Conservation (phyloP, 208 protist species). For the Endotrypanum monterogeii region DNA sequence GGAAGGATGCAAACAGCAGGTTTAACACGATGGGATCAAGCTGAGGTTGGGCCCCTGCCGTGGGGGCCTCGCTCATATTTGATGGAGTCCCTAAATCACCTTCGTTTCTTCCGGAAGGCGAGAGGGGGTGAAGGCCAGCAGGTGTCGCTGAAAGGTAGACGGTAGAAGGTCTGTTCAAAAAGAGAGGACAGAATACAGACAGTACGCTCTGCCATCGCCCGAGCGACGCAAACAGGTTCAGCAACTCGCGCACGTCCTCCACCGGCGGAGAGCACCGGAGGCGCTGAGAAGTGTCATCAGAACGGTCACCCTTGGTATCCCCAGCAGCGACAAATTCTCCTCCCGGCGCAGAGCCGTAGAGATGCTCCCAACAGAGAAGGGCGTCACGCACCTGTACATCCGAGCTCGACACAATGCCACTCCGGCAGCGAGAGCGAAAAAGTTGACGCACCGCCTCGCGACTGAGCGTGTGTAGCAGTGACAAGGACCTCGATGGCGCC, state of each 20-base stretch:
- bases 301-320: neutral
- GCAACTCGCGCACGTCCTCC: constrained; percentile 54
- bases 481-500: neutral
- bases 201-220: constrained; percentile 43
- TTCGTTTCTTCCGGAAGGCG: neutral
- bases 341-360: constrained; percentile 23
- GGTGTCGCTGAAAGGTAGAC: constrained; percentile 19
- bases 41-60: constrained; percentile 9
- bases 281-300: neutral
- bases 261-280: constrained; percentile 12
- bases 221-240: constrained; percentile 51
- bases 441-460: constrained; percentile 27
- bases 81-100: neutral
- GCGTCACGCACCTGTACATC: neutral
- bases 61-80: neutral
- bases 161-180: constrained; percentile 27
- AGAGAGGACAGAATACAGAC: constrained; percentile 40
- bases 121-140: neutral
- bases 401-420: neutral
- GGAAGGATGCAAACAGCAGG: constrained; percentile 65
- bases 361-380: constrained; percentile 29
- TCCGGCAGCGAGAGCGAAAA: constrained; percentile 23
- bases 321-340: neutral
- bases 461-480: constrained; percentile 20
- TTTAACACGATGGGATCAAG: constrained; percentile 55